Conservation (phyloP, 2,329 filamentous ascomycete genomes). For the Apiospora koreana region DNA sequence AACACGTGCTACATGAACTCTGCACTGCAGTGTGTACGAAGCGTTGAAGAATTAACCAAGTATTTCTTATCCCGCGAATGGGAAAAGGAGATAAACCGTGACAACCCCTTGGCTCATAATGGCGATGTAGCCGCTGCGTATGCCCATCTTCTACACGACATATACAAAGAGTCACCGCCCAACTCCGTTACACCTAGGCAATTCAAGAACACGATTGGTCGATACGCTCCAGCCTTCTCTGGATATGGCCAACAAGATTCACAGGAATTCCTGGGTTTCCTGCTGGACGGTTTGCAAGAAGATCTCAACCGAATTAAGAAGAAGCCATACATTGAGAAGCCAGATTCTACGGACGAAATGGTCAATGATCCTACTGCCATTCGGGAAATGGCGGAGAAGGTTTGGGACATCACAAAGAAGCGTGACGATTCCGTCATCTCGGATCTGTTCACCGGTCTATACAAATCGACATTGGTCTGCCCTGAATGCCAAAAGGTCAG, state of each 20-base stretch:
- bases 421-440: conserved; percentile 95
- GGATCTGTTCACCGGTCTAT: conserved; percentile 95
- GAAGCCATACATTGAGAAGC: conserved; percentile 97
- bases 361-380: conserved; percentile 80
- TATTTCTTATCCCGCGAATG: conserved; percentile 82
- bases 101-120: conserved; percentile 82
- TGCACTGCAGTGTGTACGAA: conserved; percentile 89
- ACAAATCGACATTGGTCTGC: conserved; percentile 95
- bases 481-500: conserved; percentile 91
- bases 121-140: conserved; percentile 88
- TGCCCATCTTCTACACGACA: conserved; percentile 70
- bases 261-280: conserved; percentile 92
- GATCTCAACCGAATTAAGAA: conserved; percentile 91
- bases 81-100: conserved; percentile 77
- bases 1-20: conserved; percentile 99
- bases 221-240: conserved; percentile 81
- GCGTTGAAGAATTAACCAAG: conserved; percentile 87
- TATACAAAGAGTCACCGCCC: conserved; percentile 70
- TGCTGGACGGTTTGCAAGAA: conserved; percentile 92
- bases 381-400: conserved; percentile 79
- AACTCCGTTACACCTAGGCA: conserved; percentile 75
- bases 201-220: conserved; percentile 82
- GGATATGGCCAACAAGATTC: conserved; percentile 97
- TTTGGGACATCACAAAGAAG: conserved; percentile 88
- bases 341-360: conserved; percentile 96